phyloP scores from a whole-genome alignment of 768 basidiomycete genomes.

The Russula emetica region DNA sequence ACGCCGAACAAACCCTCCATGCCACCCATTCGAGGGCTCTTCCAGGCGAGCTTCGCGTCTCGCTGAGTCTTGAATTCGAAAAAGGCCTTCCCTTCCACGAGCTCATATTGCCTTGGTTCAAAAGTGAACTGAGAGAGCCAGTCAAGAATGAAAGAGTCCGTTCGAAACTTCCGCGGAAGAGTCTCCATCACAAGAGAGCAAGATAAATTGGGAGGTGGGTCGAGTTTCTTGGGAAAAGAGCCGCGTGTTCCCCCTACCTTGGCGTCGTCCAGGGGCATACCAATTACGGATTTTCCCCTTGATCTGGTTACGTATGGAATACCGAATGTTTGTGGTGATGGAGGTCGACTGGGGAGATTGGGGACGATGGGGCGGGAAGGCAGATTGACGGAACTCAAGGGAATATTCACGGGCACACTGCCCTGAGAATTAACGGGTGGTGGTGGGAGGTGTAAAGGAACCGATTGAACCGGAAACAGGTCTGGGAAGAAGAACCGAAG shows the following conservation, averaged over 20 bases:
- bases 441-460: slow-evolving; percentile 3
- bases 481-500: background rate
- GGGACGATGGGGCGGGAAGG: background rate
- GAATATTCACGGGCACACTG: background rate
- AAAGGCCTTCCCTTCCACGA: slow-evolving; percentile 43
- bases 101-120: slow-evolving; percentile 20
- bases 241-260: slow-evolving; percentile 15
- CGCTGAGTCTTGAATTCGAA: slow-evolving; percentile 48
- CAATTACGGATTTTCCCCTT: slow-evolving; percentile 12
- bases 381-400: background rate
- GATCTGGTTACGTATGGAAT: slow-evolving; percentile 4
- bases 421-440: background rate
- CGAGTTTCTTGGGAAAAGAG: slow-evolving; percentile 11
- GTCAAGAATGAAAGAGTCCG: slow-evolving; percentile 38
- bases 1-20: slow-evolving; percentile 37
- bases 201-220: slow-evolving; percentile 40
- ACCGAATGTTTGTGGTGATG: background rate
- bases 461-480: background rate
- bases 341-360: background rate
- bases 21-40: slow-evolving; percentile 44
- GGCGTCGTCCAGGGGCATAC: slow-evolving; percentile 13
- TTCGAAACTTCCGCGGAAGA: slow-evolving; percentile 48
- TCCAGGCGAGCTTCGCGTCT: slow-evolving; percentile 46
- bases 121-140: slow-evolving; percentile 39
- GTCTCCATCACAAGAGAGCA: slow-evolving; percentile 55